Evolutionary conservation across 2,329 filamentous ascomycete genomes (phyloP).

Genomic region (Aspergillus latus): DNA sequence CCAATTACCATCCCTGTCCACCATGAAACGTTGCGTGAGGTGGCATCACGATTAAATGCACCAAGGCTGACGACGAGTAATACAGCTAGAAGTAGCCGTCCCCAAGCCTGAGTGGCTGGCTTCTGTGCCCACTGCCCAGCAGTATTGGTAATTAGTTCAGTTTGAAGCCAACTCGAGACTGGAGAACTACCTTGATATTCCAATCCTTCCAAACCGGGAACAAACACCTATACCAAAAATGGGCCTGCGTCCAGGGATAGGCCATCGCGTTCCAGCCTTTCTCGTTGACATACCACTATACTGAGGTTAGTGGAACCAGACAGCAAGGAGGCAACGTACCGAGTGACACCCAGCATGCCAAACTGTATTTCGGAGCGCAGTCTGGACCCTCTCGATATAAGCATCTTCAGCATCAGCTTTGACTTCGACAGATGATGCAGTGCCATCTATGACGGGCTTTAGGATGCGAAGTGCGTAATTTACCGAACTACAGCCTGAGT

Average conservation of each 20-base stretch:
- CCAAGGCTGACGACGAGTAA: background rate
- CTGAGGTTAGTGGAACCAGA: background rate
- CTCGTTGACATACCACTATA: constrained; percentile 28
- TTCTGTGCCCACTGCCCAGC: background rate
- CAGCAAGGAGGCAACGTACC: constrained; percentile 1
- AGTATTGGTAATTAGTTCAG: background rate
- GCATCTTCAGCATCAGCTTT: constrained; percentile 47
- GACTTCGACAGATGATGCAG: constrained; percentile 46
- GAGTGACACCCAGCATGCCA: constrained; percentile 44
- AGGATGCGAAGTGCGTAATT: constrained; percentile 61
- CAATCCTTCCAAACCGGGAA: constrained; percentile 30
- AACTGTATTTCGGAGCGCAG: constrained; percentile 44
- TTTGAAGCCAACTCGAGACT: background rate
- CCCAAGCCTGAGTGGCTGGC: background rate
- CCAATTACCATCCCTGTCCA: background rate
- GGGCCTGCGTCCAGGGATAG: constrained; percentile 29
- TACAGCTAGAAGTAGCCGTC: background rate
- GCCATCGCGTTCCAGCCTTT: constrained; percentile 28
- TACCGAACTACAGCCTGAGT: constrained; percentile 41
- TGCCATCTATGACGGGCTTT: constrained; percentile 50
- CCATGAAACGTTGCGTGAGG: background rate
- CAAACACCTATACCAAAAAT: constrained; percentile 30
- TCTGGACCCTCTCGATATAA: constrained; percentile 50
- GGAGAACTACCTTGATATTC: constrained; percentile 13
- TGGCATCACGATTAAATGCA: background rate